Percentiles rank a stretch among this genome's conserved stretches.
Conservation (phyloP, 148 eudicot genomes). For the Polygonum maritimum region DNA sequence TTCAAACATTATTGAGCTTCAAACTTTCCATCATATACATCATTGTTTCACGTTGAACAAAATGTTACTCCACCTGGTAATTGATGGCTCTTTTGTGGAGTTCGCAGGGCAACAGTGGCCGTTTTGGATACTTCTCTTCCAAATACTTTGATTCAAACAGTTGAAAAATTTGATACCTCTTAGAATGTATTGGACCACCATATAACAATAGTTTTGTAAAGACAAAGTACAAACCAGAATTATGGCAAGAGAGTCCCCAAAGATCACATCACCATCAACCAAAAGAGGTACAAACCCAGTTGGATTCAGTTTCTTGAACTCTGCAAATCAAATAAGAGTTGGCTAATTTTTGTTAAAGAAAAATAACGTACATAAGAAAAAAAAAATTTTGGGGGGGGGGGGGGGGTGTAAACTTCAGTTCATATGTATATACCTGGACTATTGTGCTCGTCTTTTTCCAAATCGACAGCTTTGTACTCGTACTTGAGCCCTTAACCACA, state of each 20-base stretch:
- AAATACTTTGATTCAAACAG: slow-evolving; percentile 39
- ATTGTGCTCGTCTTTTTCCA: slow-evolving; percentile 61
- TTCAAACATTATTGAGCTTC: not conserved
- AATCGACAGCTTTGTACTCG: slow-evolving; percentile 71
- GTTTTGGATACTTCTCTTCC: slow-evolving; percentile 86
- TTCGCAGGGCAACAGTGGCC: slow-evolving; percentile 64
- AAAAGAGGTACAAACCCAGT: slow-evolving; percentile 63
- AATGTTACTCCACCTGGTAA: slow-evolving; percentile 48
- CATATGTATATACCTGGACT: slow-evolving; percentile 40
- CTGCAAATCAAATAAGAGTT: slow-evolving; percentile 22
- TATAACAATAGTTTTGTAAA: not conserved
- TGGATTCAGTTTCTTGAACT: slow-evolving; percentile 70
- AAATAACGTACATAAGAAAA: not conserved
- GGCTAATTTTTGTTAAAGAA: not conserved
- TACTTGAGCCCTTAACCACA: slow-evolving; percentile 58
- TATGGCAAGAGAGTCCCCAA: slow-evolving; percentile 82
- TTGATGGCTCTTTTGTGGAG: slow-evolving; percentile 63
- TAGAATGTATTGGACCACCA: not conserved
- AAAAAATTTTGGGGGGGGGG: too few relatives aligned
- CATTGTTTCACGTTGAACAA: too few relatives aligned
- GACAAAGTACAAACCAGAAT: slow-evolving; percentile 43
- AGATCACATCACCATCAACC: slow-evolving; percentile 55
- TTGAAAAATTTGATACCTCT: not conserved
- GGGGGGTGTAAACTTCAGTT: not conserved
- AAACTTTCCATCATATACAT: not conserved